Conservation (phyloP, 129 eudicot genomes). For the Centella asiatica region DNA sequence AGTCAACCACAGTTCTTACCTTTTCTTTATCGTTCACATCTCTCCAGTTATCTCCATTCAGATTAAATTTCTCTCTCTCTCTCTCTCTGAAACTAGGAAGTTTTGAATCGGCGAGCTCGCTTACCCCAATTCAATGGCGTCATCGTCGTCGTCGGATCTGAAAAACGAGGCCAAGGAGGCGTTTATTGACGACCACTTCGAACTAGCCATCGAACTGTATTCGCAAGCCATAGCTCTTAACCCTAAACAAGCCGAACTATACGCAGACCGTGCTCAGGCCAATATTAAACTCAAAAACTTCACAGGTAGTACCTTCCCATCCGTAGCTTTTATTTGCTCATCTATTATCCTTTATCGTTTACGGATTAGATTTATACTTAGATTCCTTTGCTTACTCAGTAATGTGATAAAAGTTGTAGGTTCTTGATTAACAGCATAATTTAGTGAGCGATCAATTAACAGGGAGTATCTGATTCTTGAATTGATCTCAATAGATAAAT, state of each 20-base stretch:
- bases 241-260: constrained; percentile 60
- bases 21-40: no score
- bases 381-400: neutral
- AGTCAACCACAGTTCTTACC: no score
- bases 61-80: no score
- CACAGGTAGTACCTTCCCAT: constrained; percentile 40
- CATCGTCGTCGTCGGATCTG: constrained; percentile 51
- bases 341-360: neutral
- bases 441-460: no score
- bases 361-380: neutral
- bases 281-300: constrained; percentile 65
- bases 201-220: constrained; percentile 87
- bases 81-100: no score
- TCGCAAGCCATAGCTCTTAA: constrained; percentile 60
- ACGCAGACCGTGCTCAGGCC: constrained; percentile 90
- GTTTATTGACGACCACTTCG: constrained; percentile 91
- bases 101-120: no score
- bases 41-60: no score
- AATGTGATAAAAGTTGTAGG: no score
- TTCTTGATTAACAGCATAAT: no score
- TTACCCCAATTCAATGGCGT: constrained; percentile 38
- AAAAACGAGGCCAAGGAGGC: constrained; percentile 71
- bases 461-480: no score
- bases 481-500: no score
- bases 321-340: neutral